Base-by-base conservation (phyloP, 306 rosid species). In the Inga laurina region DNA sequence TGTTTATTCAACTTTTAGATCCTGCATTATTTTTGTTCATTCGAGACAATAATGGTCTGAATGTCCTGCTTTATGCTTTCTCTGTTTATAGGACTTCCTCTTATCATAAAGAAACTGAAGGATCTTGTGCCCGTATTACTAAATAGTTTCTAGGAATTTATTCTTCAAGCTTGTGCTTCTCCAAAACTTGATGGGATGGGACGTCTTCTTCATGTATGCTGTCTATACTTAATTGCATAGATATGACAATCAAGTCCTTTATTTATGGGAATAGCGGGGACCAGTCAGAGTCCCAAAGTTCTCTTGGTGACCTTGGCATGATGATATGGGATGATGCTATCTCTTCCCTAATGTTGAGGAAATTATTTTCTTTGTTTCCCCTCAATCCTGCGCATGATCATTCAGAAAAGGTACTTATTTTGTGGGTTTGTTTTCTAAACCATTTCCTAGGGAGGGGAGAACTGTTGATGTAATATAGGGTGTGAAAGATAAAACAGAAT, bases 141-240 rank as follows among this genome's bases (percentile, higher is more conserved):
- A 46, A 86, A 86, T 86, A 91, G 88, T 91, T 91, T 93, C 89
- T 92, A 81, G 84, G 99, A 92, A 79, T 92, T 92, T 81, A 81
- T 87, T 83, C 87, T 90, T 3, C 75, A 35, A 41, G 73, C 83
- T 86, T 89, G 85, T 68, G 75, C 86, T 73, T 84, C 27, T 45
- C 83, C 85, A 66, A 72, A 79, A 79, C 86, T 91, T 78, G 94
- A 88, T 78, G 85, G 83, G 94, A 88, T 78, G 85, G 83, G 66
- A 94, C 85, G 71, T 86, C 91, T 62, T 92, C 88, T 88, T 91
- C 92, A 79, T 96, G 97, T 85, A 82, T 92, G 90, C 18, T 81
- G 74, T 90, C 86, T 64, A 78, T 93, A 74, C 94, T 96, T 82
- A 85, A 82, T 27, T 81, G 98, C 85, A 64, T 94, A 85, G 92